These are phyloP conservation scores for Lachnum nothofagi DNA, from an alignment of 2,329 filamentous ascomycete species.

Conservation along the genomic window DNA sequence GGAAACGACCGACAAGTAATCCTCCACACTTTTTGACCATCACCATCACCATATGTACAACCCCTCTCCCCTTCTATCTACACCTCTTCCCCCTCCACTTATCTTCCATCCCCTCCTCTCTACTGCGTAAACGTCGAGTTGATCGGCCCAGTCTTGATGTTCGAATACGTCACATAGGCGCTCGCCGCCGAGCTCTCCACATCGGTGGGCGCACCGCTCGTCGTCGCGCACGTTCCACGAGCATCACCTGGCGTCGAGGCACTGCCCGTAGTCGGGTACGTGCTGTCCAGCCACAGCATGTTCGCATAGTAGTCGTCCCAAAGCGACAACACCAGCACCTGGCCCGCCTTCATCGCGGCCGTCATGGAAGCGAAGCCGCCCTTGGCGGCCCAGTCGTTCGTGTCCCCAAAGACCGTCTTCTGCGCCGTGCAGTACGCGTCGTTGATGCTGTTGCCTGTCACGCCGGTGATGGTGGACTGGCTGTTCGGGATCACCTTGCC, in stretches of 20 bases:
- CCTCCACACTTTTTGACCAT: no score
- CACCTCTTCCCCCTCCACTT: no score
- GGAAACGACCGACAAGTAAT: no score
- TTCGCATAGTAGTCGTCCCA: constrained; percentile 53
- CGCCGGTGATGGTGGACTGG: constrained; percentile 39
- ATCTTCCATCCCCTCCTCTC: no score
- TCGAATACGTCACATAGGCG: constrained; percentile 37
- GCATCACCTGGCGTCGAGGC: constrained; percentile 42
- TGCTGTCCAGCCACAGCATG: constrained; percentile 69
- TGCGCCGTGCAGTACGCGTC: constrained; percentile 50
- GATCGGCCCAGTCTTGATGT: constrained; percentile 30
- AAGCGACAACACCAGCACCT: constrained; percentile 56
- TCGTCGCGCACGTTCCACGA: constrained; percentile 50
- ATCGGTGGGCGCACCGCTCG: constrained; percentile 46
- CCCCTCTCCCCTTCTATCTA: no score
- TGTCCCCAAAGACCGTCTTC: constrained; percentile 50
- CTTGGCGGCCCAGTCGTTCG: constrained; percentile 45
- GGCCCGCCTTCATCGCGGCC: constrained; percentile 43
- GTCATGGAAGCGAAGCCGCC: constrained; percentile 54
- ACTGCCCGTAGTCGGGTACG: constrained; percentile 46
- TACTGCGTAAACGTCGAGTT: constrained; percentile 22
- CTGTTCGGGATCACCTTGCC: constrained; percentile 48
- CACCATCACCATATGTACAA: no score
- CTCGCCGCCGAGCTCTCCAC: constrained; percentile 44
- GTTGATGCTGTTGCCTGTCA: constrained; percentile 48